Conservation (phyloP, 208 protist genomes). For the Leishmania turanica region DNA sequence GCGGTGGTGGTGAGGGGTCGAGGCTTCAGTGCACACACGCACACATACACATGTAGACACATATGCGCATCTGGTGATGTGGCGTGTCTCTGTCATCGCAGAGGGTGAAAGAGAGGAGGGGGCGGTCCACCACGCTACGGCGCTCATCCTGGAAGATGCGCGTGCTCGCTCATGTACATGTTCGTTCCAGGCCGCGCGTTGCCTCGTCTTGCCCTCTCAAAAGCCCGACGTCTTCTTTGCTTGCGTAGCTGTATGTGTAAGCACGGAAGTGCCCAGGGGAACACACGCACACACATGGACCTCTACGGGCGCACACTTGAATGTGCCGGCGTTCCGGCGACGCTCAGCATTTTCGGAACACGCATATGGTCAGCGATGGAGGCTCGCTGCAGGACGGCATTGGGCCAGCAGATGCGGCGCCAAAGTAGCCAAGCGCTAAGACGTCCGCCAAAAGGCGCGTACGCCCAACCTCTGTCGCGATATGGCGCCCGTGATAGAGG, state of each 20-base stretch:
- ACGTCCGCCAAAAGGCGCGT: conserved; percentile 23
- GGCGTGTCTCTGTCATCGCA: neutral
- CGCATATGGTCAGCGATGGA: conserved; percentile 28
- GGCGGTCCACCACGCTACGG: neutral
- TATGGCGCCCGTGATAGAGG: conserved; percentile 36
- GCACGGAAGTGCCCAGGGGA: neutral
- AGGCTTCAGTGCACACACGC: neutral
- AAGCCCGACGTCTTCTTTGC: neutral
- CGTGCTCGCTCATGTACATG: neutral
- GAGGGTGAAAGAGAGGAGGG: neutral
- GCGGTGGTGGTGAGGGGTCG: neutral
- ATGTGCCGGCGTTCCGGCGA: neutral
- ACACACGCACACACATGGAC: neutral
- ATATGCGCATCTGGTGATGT: neutral
- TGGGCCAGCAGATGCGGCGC: neutral
- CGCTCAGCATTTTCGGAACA: conserved; percentile 35
- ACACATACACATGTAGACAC: neutral
- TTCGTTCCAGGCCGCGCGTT: neutral
- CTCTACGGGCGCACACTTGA: neutral
- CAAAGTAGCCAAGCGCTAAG: conserved; percentile 12
- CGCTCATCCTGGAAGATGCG: neutral
- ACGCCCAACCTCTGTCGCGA: conserved; percentile 14
- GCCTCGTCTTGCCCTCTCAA: neutral
- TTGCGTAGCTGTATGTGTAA: neutral
- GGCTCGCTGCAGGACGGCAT: neutral